phyloP scores from a whole-genome alignment of 345 rosid genomes.

The Citrus cavaleriei region DNA sequence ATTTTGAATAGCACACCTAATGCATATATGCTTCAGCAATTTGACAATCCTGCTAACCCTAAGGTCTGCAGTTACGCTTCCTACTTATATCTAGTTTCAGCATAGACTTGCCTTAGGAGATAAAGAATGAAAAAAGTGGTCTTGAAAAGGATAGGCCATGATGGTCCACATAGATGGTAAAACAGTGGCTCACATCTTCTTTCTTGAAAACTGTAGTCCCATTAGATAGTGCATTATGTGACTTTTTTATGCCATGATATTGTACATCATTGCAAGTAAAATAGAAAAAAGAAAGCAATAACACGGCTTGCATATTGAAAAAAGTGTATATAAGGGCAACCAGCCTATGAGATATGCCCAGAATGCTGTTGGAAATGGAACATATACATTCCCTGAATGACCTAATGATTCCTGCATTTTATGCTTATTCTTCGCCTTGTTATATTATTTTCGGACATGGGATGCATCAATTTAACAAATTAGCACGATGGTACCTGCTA shows the following conservation, averaged over 20 bases:
- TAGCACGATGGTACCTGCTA: neutral
- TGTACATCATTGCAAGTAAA: neutral
- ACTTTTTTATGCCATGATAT: neutral
- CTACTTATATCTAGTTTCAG: neutral
- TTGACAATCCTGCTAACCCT: slow-evolving; percentile 88
- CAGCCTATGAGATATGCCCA: neutral
- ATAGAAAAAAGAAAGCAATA: neutral
- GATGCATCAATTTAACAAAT: neutral
- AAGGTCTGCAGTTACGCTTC: slow-evolving; percentile 40
- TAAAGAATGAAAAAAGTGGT: neutral
- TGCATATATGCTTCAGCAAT: slow-evolving; percentile 80
- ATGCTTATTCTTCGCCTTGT: neutral
- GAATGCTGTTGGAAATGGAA: neutral
- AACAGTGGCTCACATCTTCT: neutral
- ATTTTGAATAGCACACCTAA: slow-evolving; percentile 54
- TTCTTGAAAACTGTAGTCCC: too few species aligned
- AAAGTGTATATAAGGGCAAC: neutral
- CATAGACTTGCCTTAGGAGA: neutral
- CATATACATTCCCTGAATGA: neutral
- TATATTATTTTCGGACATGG: neutral
- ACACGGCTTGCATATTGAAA: neutral
- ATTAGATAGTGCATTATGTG: neutral
- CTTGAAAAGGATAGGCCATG: neutral
- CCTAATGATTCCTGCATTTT: neutral
- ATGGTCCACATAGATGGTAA: neutral